These are phyloP conservation scores for Microbotryomycetes sp. DNA, from an alignment of 1,284 basidiomycete species.

Conservation along the genomic window DNA sequence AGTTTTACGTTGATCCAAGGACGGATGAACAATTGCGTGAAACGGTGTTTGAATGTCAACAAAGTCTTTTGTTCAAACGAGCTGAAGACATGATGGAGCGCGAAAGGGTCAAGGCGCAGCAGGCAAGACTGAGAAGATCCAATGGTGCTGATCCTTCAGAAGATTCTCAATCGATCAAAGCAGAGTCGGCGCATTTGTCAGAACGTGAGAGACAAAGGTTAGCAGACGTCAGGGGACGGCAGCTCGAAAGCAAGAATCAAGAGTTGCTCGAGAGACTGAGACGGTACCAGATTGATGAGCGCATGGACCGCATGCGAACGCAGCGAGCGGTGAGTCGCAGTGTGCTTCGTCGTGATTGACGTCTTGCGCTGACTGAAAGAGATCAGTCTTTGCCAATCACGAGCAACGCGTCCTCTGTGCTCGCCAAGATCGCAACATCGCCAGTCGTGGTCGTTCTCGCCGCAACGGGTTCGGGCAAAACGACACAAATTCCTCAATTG, in stretches of 20 bases:
- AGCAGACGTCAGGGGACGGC: neutral
- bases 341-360: conserved; percentile 36
- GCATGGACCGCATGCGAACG: conserved; percentile 60
- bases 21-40: conserved; percentile 65
- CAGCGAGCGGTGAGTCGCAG: conserved; percentile 48
- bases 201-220: too few relatives aligned
- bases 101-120: conserved; percentile 15
- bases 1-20: conserved; percentile 14
- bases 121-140: conserved; percentile 16
- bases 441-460: conserved; percentile 92
- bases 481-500: conserved; percentile 90
- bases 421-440: conserved; percentile 66
- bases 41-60: conserved; percentile 61
- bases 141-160: conserved; percentile 25
- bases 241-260: conserved; percentile 54
- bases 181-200: conserved; percentile 60
- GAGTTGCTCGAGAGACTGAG: conserved; percentile 54
- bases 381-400: conserved; percentile 28
- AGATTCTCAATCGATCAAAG: too few relatives aligned
- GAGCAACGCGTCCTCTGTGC: conserved; percentile 33
- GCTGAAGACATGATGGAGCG: conserved; percentile 37
- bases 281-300: conserved; percentile 59
- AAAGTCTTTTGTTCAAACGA: conserved; percentile 50
- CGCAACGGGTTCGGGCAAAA: conserved; percentile 91
- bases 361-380: too few relatives aligned